Conservation (phyloP, 2,329 filamentous ascomycete genomes). For the Ophiostoma piceae region DNA sequence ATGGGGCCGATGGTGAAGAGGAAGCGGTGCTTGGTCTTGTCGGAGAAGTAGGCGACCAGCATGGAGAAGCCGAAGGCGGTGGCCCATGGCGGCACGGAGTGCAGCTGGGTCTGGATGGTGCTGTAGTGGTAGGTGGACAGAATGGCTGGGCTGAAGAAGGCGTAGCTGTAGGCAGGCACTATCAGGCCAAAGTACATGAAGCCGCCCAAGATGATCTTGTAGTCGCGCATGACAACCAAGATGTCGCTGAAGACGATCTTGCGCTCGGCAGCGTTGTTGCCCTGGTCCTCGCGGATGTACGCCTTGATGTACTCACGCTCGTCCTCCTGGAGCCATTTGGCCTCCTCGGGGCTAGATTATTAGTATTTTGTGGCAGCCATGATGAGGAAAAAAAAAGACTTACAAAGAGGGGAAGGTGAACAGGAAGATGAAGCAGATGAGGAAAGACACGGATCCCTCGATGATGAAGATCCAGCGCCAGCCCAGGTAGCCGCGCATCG, state of each 20-base stretch:
- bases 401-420: slow-evolving; percentile 67
- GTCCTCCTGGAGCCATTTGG: slow-evolving; percentile 65
- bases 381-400: slow-evolving; percentile 21
- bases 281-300: slow-evolving; percentile 64
- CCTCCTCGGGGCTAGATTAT: slow-evolving; percentile 53
- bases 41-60: slow-evolving; percentile 65
- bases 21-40: slow-evolving; percentile 68
- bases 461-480: slow-evolving; percentile 85
- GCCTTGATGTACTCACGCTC: slow-evolving; percentile 63
- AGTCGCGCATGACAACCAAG: slow-evolving; percentile 62
- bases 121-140: slow-evolving; percentile 61
- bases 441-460: slow-evolving; percentile 60
- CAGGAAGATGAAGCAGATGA: slow-evolving; percentile 58
- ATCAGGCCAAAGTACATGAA: slow-evolving; percentile 79
- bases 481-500: slow-evolving; percentile 59
- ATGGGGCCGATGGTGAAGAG: slow-evolving; percentile 66
- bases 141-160: slow-evolving; percentile 71
- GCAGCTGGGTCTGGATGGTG: slow-evolving; percentile 53
- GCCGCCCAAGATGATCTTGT: slow-evolving; percentile 66
- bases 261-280: slow-evolving; percentile 58
- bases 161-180: slow-evolving; percentile 71
- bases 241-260: slow-evolving; percentile 56
- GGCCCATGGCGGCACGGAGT: slow-evolving; percentile 55
- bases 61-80: slow-evolving; percentile 76
- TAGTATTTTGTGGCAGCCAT: not conserved